Evolutionary conservation across 768 basidiomycete genomes (phyloP).

Genomic region (Sporobolomyces phaffii): DNA sequence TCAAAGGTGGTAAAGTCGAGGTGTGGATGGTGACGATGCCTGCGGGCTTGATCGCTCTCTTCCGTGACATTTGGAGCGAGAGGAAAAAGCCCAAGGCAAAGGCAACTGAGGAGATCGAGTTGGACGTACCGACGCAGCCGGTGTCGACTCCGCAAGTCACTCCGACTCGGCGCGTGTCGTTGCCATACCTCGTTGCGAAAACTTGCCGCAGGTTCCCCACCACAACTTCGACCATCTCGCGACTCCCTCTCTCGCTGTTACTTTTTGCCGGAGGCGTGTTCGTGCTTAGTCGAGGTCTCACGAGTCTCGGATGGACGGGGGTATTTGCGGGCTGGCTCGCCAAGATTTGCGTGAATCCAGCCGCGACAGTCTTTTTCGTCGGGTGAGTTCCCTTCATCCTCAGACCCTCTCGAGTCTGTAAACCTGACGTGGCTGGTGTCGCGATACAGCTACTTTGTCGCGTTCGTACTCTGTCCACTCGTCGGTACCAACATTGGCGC

Average conservation of each 20-base stretch:
- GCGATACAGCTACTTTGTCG: constrained; percentile 34
- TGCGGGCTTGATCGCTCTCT: constrained; percentile 65
- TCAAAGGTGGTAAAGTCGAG: constrained; percentile 51
- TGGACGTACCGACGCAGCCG: constrained; percentile 10
- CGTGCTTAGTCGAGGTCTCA: constrained; percentile 79
- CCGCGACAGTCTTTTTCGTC: constrained; percentile 60
- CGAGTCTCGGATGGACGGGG: constrained; percentile 77
- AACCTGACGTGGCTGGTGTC: constrained; percentile 49
- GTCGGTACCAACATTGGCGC: constrained; percentile 87
- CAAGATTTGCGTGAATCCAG: constrained; percentile 52
- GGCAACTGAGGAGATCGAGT: constrained; percentile 13
- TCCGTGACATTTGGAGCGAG: constrained; percentile 54
- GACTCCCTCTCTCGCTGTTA: constrained; percentile 58
- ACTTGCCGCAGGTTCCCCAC: constrained; percentile 58
- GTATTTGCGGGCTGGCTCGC: constrained; percentile 67
- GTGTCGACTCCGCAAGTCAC: background rate
- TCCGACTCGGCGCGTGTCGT: constrained; percentile 1
- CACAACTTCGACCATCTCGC: constrained; percentile 57
- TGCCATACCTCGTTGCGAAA: constrained; percentile 11
- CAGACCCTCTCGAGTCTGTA: background rate
- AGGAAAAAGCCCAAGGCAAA: background rate
- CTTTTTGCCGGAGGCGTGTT: constrained; percentile 94
- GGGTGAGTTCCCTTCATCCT: constrained; percentile 52
- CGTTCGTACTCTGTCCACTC: constrained; percentile 45
- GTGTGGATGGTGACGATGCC: constrained; percentile 81